Base-by-base conservation (phyloP, 2,329 filamentous ascomycete genomes). In the Byssothecium circinans region DNA sequence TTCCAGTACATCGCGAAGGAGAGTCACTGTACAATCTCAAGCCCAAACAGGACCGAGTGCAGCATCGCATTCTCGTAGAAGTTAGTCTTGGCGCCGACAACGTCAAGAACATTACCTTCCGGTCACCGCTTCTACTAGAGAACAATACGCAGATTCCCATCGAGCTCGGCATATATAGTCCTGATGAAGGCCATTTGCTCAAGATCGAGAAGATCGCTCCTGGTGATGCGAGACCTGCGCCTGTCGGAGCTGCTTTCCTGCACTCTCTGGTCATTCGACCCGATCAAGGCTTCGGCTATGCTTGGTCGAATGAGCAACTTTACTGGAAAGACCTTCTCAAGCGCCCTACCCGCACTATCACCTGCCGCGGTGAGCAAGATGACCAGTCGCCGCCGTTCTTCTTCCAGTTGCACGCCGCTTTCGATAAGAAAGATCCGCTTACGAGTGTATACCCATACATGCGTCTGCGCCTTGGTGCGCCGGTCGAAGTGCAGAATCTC, bases 181-280 rank as follows among this genome's bases (percentile, higher is more conserved):
- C 85, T 0, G 83, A 89, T 52, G 87, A 96, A 47, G 91, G 91
- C 0, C 87, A 96, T 68, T 78, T 99, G 15, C 81, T 97, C 54
- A 97, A 96, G 76, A 96, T 99, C 53, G 95, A 99, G 73, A 97
- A 97, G 76, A 92, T 99, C 46, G 82, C 90, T 0, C 95, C 94
- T 0, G 94, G 95, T 0, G 91, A 96, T 67, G 86, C 86, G 43
- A 83, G 91, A 15, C 92, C 94, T 8, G 89, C 91, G 10, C 94
- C 94, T 0, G 91, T 99, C 6, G 95, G 94, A 12, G 91, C 92
- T 1, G 91, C 88, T 0, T 97, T 86, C 66, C 82, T 95, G 73
- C 95, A 97, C 73, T 90, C 87, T 1, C 77, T 96, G 7, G 81
- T 99, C 8, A 78, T 99, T 35, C 84, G 94, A 27, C 94, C 94